Conservation (phyloP, 106 monocot genomes). For the Dactylorhiza incarnata region DNA sequence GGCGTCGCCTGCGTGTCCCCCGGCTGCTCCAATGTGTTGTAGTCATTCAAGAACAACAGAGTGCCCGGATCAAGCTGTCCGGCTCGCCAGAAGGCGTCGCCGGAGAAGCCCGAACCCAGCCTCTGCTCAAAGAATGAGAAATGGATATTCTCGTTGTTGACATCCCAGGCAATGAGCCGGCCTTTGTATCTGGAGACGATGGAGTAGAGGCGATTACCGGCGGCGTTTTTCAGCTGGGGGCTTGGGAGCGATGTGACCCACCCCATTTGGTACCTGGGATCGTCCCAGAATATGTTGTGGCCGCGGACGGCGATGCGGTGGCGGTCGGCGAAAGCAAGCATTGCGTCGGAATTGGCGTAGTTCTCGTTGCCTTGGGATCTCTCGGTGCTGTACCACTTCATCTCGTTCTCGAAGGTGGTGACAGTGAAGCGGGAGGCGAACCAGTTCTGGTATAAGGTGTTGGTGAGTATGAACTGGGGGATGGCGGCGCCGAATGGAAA, state of each 20-base stretch:
- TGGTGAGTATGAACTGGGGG: conserved; percentile 29
- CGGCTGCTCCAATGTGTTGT: conserved; percentile 59
- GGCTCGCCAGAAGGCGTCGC: conserved; percentile 23
- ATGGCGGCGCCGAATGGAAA: conserved; percentile 65
- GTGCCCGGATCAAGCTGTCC: conserved; percentile 32
- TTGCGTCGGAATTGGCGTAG: conserved; percentile 53
- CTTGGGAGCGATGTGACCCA: conserved; percentile 42
- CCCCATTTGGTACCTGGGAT: conserved; percentile 19
- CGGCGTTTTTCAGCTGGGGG: conserved; percentile 31
- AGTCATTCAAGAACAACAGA: conserved; percentile 75
- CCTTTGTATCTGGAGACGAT: conserved; percentile 50
- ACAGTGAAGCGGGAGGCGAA: conserved; percentile 65
- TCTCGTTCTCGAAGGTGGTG: conserved; percentile 81
- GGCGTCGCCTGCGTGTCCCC: conserved; percentile 25
- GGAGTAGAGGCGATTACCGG: conserved; percentile 26
- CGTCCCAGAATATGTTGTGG: conserved; percentile 82
- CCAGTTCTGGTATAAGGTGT: conserved; percentile 56
- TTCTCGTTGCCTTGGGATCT: conserved; percentile 24
- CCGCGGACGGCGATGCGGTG: conserved; percentile 51
- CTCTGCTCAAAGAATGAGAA: conserved; percentile 45
- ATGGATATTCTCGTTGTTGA: conserved; percentile 80
- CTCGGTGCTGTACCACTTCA: conserved; percentile 93
- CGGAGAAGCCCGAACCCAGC: conserved; percentile 32
- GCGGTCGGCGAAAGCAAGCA: conserved; percentile 49
- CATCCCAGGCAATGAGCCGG: conserved; percentile 73